Base-by-base conservation (phyloP, 1,139 yeast genomes). In the Meyerozyma guilliermondii region DNA sequence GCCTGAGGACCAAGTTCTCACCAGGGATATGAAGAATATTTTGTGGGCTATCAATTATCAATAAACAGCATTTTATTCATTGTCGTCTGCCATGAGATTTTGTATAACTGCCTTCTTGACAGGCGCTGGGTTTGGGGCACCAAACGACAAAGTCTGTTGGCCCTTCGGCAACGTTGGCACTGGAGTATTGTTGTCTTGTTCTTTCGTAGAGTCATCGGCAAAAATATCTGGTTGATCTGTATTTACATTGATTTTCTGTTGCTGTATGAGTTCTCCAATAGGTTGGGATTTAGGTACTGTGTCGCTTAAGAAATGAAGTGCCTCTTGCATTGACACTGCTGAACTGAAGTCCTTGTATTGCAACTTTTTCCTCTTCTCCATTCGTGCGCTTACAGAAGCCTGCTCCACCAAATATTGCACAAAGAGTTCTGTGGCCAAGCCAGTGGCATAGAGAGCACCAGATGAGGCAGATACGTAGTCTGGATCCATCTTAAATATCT, bases 381-480 rank as follows among this genome's bases (percentile, higher is more conserved):
- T 70, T 51, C 81, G 78, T 16, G 95, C 87, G 39, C 76, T 68
- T 43, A 85, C 67, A 24, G 83, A 67, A 0, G 96, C 92, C 54
- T 87, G 94, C 59, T 86, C 95, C 0, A 89, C 78, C 43, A 91
- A 69, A 53, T 85, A 80, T 60, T 85, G 87, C 13, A 89, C 76
- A 60, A 91, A 91, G 40, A 87, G 65, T 55, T 91, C 96, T 0
- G 96, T 84, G 5, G 97, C 96, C 39, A 87, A 78, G 0, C 95
- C 94, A 3, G 92, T 75, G 11, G 95, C 83, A 54, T 83, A 86
- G 11, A 86, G 87, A 0, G 96, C 95, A 31, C 83, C 71, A 44
- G 81, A 86, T 1, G 95, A 81, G 3, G 92, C 83, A 2, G 87
- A 78, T 5, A 76, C 65, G 52, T 86, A 86, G 36, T 87, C 96